Evolutionary conservation across 192 early-diverging fungal genomes (phyloP), one percentile per base, ranked within the genome.

Genomic region (Paraglomus brasilianum): DNA sequence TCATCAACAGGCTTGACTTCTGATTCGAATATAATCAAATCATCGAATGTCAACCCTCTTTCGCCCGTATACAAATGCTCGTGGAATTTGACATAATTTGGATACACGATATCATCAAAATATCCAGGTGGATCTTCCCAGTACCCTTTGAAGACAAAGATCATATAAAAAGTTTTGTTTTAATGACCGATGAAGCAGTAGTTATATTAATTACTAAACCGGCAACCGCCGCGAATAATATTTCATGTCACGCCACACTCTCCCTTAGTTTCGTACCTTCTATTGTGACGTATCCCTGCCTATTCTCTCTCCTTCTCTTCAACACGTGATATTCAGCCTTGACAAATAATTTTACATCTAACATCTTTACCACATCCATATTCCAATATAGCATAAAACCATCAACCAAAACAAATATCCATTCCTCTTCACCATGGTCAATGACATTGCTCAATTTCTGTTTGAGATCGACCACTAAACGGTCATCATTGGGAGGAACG

Each of bases 311-410:
- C 15, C 94, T 76, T 11, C 75, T 45, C 60, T 89, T 87, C 43
- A 94, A 72, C 5, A 82, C 85, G 13, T 78, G 75, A 64, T 85
- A 87, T 1, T 79, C 74, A 0, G 89, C 86, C 41, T 79, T 78
- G 13, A 93, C 62, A 66, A 84, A 87, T 14, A 89, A 72, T 46
- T 84, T 78, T 13, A 72, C 66, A 45, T 88, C 85, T 6, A 85
- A 71, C 8, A 73, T 64, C 4, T 78, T 69, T 13, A 78, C 58
- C 10, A 88, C 64, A 7, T 61, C 43, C 10, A 76, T 64, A 62
- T 85, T 57, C 53, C 85, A 79, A 74, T 85, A 92, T 44, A 96
- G 81, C 53, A 96, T 78, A 64, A 96, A 92, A 8, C 94, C 94
- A 68, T 96, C 94, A 15, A 89, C 75, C 10, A 92, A 77, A 40